Conservation (phyloP, 2,329 filamentous ascomycete genomes). For the Diaporthe amygdali region DNA sequence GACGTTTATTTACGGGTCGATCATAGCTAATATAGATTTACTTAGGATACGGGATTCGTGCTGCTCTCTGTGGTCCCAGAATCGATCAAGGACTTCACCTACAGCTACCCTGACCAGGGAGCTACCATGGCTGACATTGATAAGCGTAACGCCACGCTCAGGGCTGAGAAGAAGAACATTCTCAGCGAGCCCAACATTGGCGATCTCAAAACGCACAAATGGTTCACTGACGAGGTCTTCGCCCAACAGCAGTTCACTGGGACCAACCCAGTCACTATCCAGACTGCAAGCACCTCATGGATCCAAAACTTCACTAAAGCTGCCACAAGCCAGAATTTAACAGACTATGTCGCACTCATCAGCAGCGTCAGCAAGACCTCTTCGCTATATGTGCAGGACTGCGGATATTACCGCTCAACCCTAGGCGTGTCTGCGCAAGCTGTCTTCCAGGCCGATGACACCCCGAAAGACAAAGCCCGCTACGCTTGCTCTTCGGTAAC, state of each 20-base stretch:
- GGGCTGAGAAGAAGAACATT: slow-evolving; percentile 8
- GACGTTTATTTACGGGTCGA: too few species aligned
- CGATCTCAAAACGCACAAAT: slow-evolving; percentile 35
- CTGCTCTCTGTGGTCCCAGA: background rate
- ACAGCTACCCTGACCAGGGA: slow-evolving; percentile 1
- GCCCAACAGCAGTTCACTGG: slow-evolving; percentile 51
- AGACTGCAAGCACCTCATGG: slow-evolving; percentile 40
- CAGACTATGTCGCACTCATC: slow-evolving; percentile 27
- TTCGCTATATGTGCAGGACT: slow-evolving; percentile 48
- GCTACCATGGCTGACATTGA: background rate
- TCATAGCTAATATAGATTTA: background rate
- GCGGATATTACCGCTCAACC: slow-evolving; percentile 47
- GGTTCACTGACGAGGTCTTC: slow-evolving; percentile 49
- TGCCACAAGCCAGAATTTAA: slow-evolving; percentile 36
- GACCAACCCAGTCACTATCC: slow-evolving; percentile 50
- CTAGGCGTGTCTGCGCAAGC: slow-evolving; percentile 37
- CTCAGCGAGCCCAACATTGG: slow-evolving; percentile 2
- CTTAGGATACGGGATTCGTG: background rate
- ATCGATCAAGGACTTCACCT: background rate
- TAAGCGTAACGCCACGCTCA: background rate
- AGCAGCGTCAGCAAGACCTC: slow-evolving; percentile 15
- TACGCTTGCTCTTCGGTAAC: slow-evolving; percentile 46
- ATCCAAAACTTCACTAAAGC: slow-evolving; percentile 41
- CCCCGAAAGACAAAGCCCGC: slow-evolving; percentile 17
- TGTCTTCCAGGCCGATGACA: slow-evolving; percentile 32